Evolutionary conservation across 2,329 filamentous ascomycete species (phyloP).

Genomic region (Diaporthe humulicola): DNA sequence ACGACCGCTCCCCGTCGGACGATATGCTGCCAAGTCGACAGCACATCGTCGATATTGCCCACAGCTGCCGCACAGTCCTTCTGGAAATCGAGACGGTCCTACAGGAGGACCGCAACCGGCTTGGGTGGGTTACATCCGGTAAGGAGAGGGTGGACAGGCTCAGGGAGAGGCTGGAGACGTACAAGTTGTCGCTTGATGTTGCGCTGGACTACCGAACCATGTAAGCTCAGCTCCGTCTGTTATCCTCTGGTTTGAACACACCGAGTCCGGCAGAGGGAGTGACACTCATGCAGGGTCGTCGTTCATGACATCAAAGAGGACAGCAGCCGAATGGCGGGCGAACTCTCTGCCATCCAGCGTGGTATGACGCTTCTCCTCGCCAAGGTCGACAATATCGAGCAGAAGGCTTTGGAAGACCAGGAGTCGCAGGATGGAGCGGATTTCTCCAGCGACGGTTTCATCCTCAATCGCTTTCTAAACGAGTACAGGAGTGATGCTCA

Average conservation of each 20-base stretch:
- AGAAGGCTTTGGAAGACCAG: neutral
- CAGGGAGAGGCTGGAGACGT: neutral
- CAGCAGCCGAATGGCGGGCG: neutral
- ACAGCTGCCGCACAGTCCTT: neutral
- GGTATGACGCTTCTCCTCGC: conserved; percentile 1
- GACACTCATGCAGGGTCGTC: neutral
- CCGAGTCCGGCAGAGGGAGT: neutral
- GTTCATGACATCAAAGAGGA: conserved; percentile 23
- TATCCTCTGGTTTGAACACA: too few relatives aligned
- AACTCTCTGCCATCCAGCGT: neutral
- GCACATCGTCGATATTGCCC: conserved; percentile 3
- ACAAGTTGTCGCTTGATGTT: neutral
- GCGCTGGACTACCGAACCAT: conserved; percentile 8
- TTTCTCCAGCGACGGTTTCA: neutral
- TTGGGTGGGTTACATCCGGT: neutral
- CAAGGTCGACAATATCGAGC: neutral
- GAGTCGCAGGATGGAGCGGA: neutral
- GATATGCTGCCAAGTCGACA: neutral
- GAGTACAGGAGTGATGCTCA: conserved; percentile 16
- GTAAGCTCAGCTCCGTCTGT: neutral
- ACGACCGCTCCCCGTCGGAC: neutral
- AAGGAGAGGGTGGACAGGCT: conserved; percentile 1
- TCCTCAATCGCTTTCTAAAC: conserved; percentile 19
- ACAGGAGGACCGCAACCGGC: neutral
- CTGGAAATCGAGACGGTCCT: neutral